Conservation (phyloP, 1,139 yeast genomes). For the Geotrichum cucujoidarum region DNA sequence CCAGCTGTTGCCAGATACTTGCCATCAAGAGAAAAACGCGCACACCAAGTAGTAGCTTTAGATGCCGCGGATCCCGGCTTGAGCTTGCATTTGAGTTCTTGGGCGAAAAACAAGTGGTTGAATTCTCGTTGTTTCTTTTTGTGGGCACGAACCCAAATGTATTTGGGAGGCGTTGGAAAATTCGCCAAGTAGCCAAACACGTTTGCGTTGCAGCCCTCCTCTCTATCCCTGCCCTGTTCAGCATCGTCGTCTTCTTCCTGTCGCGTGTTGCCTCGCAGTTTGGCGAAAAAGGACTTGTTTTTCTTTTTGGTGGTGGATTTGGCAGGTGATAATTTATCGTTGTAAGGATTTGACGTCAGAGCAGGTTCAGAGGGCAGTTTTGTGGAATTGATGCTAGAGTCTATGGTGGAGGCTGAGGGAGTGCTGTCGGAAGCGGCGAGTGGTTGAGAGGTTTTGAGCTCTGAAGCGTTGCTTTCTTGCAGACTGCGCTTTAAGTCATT, state of each 20-base stretch:
- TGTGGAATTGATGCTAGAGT: neutral
- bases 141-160: conserved; percentile 38
- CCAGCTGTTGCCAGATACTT: conserved; percentile 81
- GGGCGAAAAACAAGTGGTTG: conserved; percentile 69
- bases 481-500: neutral
- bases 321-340: neutral
- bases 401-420: neutral
- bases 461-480: too few species aligned
- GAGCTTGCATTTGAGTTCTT: conserved; percentile 49
- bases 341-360: neutral
- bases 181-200: conserved; percentile 34
- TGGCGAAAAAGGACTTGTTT: conserved; percentile 6
- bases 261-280: conserved; percentile 1
- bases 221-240: conserved; percentile 22
- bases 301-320: conserved; percentile 1
- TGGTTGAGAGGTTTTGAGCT: neutral
- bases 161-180: conserved; percentile 35
- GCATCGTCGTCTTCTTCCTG: conserved; percentile 14
- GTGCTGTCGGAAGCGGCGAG: neutral
- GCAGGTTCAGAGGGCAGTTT: neutral
- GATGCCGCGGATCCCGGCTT: conserved; percentile 17
- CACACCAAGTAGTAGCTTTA: conserved; percentile 57
- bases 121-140: conserved; percentile 37
- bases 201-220: conserved; percentile 37
- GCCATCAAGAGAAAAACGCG: conserved; percentile 76